phyloP scores from a whole-genome alignment of 306 rosid species.

The Corylus avellana region DNA sequence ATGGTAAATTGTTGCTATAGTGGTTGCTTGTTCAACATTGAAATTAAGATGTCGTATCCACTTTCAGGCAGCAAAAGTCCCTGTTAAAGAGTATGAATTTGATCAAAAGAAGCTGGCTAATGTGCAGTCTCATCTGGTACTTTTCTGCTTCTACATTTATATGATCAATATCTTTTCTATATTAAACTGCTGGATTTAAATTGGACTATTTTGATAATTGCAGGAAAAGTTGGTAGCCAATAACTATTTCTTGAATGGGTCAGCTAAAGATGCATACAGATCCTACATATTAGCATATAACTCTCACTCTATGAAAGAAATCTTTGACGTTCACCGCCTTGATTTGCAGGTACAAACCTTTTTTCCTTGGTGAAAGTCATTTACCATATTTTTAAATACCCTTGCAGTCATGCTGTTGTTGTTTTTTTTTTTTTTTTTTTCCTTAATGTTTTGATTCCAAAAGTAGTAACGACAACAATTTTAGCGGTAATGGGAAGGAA shows the following conservation, averaged over 20 bases:
- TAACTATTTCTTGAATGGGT: slow-evolving; percentile 66
- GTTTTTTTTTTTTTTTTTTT: too few relatives aligned
- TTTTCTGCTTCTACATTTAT: slow-evolving; percentile 10
- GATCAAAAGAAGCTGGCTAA: slow-evolving; percentile 76
- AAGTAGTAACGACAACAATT: neutral
- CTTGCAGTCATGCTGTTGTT: neutral
- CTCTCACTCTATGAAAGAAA: slow-evolving; percentile 94
- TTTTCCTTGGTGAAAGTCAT: neutral
- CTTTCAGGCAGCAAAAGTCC: slow-evolving; percentile 86
- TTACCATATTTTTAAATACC: neutral
- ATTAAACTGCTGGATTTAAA: neutral
- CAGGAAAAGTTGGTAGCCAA: slow-evolving; percentile 80
- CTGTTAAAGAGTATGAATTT: slow-evolving; percentile 70
- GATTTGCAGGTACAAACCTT: slow-evolving; percentile 68
- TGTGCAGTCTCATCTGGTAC: slow-evolving; percentile 85
- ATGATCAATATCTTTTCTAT: slow-evolving; percentile 19
- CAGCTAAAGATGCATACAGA: slow-evolving; percentile 90
- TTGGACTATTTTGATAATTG: slow-evolving; percentile 28
- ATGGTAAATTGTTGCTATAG: neutral
- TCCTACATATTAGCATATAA: slow-evolving; percentile 80
- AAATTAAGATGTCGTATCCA: neutral
- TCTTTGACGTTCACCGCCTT: slow-evolving; percentile 82
- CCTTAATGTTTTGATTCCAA: too few relatives aligned
- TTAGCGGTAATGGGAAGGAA: too few relatives aligned
- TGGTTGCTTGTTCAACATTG: slow-evolving; percentile 14